Evolutionary conservation across 2,329 filamentous ascomycete genomes (phyloP).

Genomic region (Epichloe sibirici): DNA sequence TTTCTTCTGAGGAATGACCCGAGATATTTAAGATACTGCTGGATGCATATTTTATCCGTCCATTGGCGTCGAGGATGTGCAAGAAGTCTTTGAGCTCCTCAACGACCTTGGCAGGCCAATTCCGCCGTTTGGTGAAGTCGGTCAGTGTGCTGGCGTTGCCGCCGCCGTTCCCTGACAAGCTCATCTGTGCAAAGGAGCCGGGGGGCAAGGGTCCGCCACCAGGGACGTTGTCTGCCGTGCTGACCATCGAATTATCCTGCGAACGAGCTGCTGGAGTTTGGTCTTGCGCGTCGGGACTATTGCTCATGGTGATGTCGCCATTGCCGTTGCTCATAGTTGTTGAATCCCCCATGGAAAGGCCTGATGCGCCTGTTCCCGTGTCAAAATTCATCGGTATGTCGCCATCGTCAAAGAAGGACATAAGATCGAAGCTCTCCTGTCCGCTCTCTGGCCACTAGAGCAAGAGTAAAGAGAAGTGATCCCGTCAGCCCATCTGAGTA

Average conservation of each 20-base stretch:
- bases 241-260: conserved; percentile 22
- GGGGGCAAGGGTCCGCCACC: conserved; percentile 30
- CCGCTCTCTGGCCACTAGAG: conserved; percentile 9
- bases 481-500: conserved; percentile 1
- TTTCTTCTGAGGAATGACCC: conserved; percentile 58
- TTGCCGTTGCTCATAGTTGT: conserved; percentile 12
- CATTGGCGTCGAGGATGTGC: conserved; percentile 75
- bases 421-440: conserved; percentile 26
- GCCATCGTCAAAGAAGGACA: conserved; percentile 31
- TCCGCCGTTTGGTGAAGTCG: conserved; percentile 47
- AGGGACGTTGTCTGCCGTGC: conserved; percentile 24
- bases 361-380: conserved; percentile 14
- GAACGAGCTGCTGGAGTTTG: conserved; percentile 15
- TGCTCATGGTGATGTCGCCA: conserved; percentile 6
- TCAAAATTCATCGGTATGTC: conserved; percentile 34
- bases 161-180: conserved; percentile 14
- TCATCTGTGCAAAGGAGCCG: conserved; percentile 23
- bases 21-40: conserved; percentile 64
- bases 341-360: conserved; percentile 10
- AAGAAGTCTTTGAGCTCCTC: conserved; percentile 84
- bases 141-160: conserved; percentile 31
- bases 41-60: conserved; percentile 75
- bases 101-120: conserved; percentile 82
- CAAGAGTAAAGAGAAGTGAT: not conserved
- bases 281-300: conserved; percentile 14